A percentile compares a stretch with the other conserved stretches of the same genome.
Conservation (phyloP, 345 rosid genomes). For the Bretschneidera sinensis region DNA sequence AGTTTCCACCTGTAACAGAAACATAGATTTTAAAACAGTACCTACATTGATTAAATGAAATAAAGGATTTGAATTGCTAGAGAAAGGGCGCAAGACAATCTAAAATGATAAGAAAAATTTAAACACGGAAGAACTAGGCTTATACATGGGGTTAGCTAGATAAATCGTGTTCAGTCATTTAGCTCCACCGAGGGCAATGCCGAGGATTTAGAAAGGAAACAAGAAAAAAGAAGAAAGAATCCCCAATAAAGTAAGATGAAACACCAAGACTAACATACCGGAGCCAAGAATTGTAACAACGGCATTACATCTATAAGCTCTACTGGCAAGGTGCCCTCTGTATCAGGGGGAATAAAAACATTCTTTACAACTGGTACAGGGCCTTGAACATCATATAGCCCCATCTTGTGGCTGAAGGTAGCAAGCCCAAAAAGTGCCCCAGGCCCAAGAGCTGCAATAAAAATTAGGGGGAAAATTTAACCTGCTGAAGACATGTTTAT, state of each 20-base stretch:
- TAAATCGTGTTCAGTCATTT: neutral
- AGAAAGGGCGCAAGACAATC: neutral
- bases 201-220: too few relatives aligned
- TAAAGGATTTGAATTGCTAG: too few relatives aligned
- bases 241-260: neutral
- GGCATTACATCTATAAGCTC: constrained; percentile 97
- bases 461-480: constrained; percentile 5
- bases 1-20: constrained; percentile 63
- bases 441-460: constrained; percentile 69
- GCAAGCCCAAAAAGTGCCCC: constrained; percentile 88
- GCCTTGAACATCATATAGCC: constrained; percentile 95
- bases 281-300: constrained; percentile 83
- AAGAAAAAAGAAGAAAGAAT: neutral
- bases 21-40: neutral
- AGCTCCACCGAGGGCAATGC: constrained; percentile 1
- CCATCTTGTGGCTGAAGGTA: constrained; percentile 91
- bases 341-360: constrained; percentile 72
- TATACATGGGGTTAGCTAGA: neutral
- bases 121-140: neutral
- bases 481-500: constrained; percentile 12
- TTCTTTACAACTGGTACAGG: constrained; percentile 86
- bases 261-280: constrained; percentile 35
- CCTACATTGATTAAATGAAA: neutral
- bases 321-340: constrained; percentile 54
- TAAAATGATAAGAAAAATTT: neutral